phyloP scores from a whole-genome alignment of 2,329 filamentous ascomycete species.

The Sporothrix schenckii region DNA sequence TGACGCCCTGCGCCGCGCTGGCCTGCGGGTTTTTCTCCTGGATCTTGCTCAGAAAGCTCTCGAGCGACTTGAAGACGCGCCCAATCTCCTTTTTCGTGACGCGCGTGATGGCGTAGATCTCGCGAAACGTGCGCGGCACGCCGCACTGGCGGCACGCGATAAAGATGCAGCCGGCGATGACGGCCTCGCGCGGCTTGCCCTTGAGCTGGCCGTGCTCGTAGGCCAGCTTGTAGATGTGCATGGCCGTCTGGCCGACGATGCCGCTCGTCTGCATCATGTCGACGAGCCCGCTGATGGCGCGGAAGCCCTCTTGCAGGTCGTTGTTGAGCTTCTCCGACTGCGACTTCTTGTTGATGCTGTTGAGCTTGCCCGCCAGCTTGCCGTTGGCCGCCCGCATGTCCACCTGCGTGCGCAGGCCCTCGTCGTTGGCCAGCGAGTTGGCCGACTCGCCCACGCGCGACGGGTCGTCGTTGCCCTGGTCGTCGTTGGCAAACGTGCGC shows the following conservation, averaged over 20 bases:
- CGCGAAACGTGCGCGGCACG: slow-evolving; percentile 86
- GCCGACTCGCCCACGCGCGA: slow-evolving; percentile 95
- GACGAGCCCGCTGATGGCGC: slow-evolving; percentile 84
- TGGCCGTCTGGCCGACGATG: slow-evolving; percentile 83
- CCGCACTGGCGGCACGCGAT: slow-evolving; percentile 91
- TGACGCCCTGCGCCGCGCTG: slow-evolving; percentile 53
- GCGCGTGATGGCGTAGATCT: slow-evolving; percentile 90
- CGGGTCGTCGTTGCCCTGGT: slow-evolving; percentile 93
- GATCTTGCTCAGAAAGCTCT: slow-evolving; percentile 79
- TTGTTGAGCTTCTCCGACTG: slow-evolving; percentile 39
- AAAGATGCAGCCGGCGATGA: slow-evolving; percentile 96
- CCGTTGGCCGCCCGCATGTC: slow-evolving; percentile 38
- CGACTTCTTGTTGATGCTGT: slow-evolving; percentile 41
- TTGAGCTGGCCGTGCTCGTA: slow-evolving; percentile 94
- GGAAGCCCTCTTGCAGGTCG: slow-evolving; percentile 71
- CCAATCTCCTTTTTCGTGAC: slow-evolving; percentile 98
- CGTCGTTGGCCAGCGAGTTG: slow-evolving; percentile 66
- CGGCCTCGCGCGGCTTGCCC: slow-evolving; percentile 89
- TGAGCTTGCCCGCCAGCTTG: slow-evolving; percentile 38
- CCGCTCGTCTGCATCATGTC: slow-evolving; percentile 81
- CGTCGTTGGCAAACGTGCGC: slow-evolving; percentile 98
- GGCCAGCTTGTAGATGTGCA: slow-evolving; percentile 92
- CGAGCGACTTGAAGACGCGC: slow-evolving; percentile 88
- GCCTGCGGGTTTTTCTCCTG: slow-evolving; percentile 63
- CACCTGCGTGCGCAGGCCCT: slow-evolving; percentile 38